These are phyloP conservation scores for Arthrobotrys conoides DNA, from an alignment of 2,329 filamentous ascomycete species.

Conservation along the genomic window DNA sequence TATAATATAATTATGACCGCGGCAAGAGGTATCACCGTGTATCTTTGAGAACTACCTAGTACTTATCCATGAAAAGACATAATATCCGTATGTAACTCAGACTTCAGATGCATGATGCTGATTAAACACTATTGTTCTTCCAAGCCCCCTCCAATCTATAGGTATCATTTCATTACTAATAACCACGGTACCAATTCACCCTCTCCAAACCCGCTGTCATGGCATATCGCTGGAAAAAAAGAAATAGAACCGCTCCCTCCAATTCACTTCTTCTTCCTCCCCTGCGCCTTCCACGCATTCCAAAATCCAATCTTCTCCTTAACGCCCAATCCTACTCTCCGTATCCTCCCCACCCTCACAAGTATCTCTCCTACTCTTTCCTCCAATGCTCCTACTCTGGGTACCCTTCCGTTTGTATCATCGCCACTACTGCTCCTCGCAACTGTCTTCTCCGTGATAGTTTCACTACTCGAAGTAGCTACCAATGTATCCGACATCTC, in stretches of 20 bases:
- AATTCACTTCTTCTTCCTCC: constrained; percentile 65
- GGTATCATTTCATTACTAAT: constrained; percentile 25
- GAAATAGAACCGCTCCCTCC: not conserved
- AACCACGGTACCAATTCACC: not conserved
- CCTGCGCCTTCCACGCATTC: constrained; percentile 73
- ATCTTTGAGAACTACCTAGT: not conserved
- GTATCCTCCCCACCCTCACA: constrained; percentile 87
- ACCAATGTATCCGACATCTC: constrained; percentile 60
- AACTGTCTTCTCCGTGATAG: constrained; percentile 62
- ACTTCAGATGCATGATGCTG: constrained; percentile 10
- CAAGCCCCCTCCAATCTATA: constrained; percentile 27
- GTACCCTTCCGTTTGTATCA: constrained; percentile 28
- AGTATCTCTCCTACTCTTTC: constrained; percentile 87
- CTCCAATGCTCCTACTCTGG: constrained; percentile 71
- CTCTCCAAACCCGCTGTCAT: constrained; percentile 1
- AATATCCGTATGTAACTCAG: constrained; percentile 3
- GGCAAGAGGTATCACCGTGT: not conserved
- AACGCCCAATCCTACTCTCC: constrained; percentile 86
- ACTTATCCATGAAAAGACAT: not conserved
- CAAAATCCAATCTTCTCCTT: constrained; percentile 87
- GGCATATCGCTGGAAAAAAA: not conserved
- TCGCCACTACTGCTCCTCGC: constrained; percentile 15
- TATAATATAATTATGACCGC: not conserved
- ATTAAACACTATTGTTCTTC: constrained; percentile 25
- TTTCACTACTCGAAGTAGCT: constrained; percentile 63